Base-by-base conservation (phyloP, 495 filamentous ascomycete species). In the Podospora didyma region DNA sequence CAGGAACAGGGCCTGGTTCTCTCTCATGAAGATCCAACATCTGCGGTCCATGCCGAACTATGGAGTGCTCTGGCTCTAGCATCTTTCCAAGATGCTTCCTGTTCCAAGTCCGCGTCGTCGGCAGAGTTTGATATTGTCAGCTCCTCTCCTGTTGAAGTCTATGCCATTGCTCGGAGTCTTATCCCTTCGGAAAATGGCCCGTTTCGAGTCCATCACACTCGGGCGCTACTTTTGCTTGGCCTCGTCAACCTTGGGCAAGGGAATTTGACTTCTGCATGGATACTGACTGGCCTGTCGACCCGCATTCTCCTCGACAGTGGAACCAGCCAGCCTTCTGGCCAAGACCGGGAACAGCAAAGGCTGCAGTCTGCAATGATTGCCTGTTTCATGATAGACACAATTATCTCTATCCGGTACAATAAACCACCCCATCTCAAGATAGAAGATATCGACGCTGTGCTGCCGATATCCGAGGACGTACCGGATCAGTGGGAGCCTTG, bases 401-500 rank as follows among this genome's bases (percentile, higher is more conserved):
- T 88, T 14, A 69, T 89, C 12, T 83, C 87, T 7, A 73, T 82
- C 24, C 78, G 82, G 16, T 67, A 85, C 6, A 72, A 69, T 0
- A 69, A 75, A 28, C 74, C 76, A 17, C 80, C 84, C 11, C 80
- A 82, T 57, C 71, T 90, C 46, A 73, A 69, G 35, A 56, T 73
- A 2, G 72, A 76, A 34, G 79, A 84, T 56, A 50, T 84, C 16
- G 57, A 63, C 10, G 55, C 68, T 3, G 62, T 81, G 31, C 73
- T 76, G 1, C 62, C 75, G 10, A 61, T 86, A 11, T 76, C 81
- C 56, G 83, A 88, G 65, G 82, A 86, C 66, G 86, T 83, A 6
- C 65, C 84, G 19, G 87, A 90, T 56, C 86, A 90, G 67, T 89
- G 86, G 87, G 83, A 86, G 57, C 82, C 81, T 2, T 90, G 86